A percentile compares a stretch with the other conserved stretches of the same genome.
phyloP scores from a whole-genome alignment of 2,329 filamentous ascomycete genomes.

The Colletotrichum spaethianum region DNA sequence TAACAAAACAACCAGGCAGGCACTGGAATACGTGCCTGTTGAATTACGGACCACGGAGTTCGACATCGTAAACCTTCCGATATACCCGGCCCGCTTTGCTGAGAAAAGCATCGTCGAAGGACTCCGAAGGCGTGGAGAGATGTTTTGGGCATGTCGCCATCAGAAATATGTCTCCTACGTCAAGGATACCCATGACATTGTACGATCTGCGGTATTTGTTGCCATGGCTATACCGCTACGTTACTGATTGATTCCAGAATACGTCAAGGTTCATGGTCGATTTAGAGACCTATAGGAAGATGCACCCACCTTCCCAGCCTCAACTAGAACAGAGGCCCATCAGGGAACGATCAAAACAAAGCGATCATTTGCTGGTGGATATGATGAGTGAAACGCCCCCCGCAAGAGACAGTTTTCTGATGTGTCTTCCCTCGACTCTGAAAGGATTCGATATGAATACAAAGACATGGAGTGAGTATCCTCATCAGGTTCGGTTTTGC shows the following conservation, averaged over 20 bases:
- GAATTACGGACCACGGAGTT: no score
- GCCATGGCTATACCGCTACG: no score
- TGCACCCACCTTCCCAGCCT: neutral
- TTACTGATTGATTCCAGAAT: neutral
- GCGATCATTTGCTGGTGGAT: neutral
- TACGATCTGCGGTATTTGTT: neutral
- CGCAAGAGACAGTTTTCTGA: neutral
- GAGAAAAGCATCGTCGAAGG: no score
- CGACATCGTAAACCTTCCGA: neutral
- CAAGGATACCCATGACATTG: neutral
- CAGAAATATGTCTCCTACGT: neutral
- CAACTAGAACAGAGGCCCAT: neutral
- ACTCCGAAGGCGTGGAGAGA: neutral
- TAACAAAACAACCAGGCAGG: neutral
- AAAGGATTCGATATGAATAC: neutral
- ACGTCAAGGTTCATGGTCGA: constrained; percentile 1
- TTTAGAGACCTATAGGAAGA: neutral
- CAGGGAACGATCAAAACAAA: neutral
- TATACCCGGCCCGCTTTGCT: neutral
- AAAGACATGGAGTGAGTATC: neutral
- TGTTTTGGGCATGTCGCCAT: constrained; percentile 1
- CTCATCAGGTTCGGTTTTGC: no score
- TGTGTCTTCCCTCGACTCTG: neutral
- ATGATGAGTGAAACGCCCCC: neutral
- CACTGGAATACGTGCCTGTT: no score